Percentiles rank a stretch among this genome's conserved stretches.
These are phyloP conservation scores for Serendipita vermifera DNA, from an alignment of 768 basidiomycete species.

Conservation along the genomic window DNA sequence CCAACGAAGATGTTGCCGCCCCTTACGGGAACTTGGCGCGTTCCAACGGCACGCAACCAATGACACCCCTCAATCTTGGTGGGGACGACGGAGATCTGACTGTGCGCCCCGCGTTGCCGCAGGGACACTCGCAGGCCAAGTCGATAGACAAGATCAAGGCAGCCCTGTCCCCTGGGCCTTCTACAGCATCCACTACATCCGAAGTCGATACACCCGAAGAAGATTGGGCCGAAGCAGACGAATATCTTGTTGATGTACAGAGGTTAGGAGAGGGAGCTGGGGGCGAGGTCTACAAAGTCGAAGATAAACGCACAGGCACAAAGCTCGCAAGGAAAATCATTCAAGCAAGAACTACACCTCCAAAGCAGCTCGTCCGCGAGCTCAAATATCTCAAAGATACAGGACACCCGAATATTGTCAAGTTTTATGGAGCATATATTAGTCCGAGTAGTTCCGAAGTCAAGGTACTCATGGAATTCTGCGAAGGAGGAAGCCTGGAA, in stretches of 20 bases:
- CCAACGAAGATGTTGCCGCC: not conserved
- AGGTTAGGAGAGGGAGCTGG: slow-evolving; percentile 92
- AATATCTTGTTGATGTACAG: slow-evolving; percentile 56
- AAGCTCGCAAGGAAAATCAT: slow-evolving; percentile 94
- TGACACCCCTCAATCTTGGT: slow-evolving; percentile 2
- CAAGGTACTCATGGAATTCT: slow-evolving; percentile 86
- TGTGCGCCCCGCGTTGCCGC: slow-evolving; percentile 1
- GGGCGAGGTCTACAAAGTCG: slow-evolving; percentile 90
- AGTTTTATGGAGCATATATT: slow-evolving; percentile 87
- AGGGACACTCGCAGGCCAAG: slow-evolving; percentile 5
- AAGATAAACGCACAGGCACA: slow-evolving; percentile 60
- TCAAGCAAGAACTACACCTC: slow-evolving; percentile 77
- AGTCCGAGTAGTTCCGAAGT: slow-evolving; percentile 80
- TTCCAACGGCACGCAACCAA: slow-evolving; percentile 2
- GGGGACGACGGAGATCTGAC: slow-evolving; percentile 5
- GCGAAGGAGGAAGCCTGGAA: slow-evolving; percentile 84
- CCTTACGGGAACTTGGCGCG: not conserved
- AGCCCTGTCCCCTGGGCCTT: not conserved
- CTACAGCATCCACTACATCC: not conserved
- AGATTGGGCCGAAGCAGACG: slow-evolving; percentile 32
- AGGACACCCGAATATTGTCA: slow-evolving; percentile 74
- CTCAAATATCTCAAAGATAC: slow-evolving; percentile 79
- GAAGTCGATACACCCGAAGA: not conserved
- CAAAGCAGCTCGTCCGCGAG: slow-evolving; percentile 87
- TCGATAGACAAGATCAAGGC: slow-evolving; percentile 8